These are phyloP conservation scores for Flaveria bidentis DNA, from an alignment of 129 eudicot species.

Conservation along the genomic window DNA sequence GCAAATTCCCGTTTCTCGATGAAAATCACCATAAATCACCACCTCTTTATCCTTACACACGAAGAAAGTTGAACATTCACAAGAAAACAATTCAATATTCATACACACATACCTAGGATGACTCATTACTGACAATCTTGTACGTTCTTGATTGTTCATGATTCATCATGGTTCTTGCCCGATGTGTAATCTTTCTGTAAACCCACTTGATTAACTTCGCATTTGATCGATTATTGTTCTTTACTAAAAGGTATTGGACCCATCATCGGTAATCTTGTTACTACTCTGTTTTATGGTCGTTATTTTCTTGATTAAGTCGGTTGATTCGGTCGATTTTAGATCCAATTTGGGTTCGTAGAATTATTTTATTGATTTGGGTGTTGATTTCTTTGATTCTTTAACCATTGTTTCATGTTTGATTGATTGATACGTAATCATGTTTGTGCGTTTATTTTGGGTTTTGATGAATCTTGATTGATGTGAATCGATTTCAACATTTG, in stretches of 20 bases:
- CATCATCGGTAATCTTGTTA: constrained; percentile 34
- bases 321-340: constrained; percentile 33
- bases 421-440: neutral
- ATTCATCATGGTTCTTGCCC: constrained; percentile 5
- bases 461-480: constrained; percentile 6
- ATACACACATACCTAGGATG: neutral
- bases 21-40: constrained; percentile 31
- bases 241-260: neutral
- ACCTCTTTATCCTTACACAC: constrained; percentile 31
- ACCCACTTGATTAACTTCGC: constrained; percentile 14
- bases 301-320: constrained; percentile 16
- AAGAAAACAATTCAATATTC: constrained; percentile 18
- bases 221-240: constrained; percentile 31
- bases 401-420: constrained; percentile 22
- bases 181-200: constrained; percentile 20
- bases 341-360: neutral
- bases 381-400: neutral
- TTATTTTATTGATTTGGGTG: neutral
- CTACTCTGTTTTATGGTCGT: constrained; percentile 19
- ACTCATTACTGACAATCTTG: constrained; percentile 23
- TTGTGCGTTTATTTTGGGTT: neutral
- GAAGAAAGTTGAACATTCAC: neutral
- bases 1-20: constrained; percentile 32
- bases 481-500: neutral
- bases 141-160: constrained; percentile 13